Conservation (phyloP, 169 alveolate genomes). For the Cryptosporidium tyzzeri region DNA sequence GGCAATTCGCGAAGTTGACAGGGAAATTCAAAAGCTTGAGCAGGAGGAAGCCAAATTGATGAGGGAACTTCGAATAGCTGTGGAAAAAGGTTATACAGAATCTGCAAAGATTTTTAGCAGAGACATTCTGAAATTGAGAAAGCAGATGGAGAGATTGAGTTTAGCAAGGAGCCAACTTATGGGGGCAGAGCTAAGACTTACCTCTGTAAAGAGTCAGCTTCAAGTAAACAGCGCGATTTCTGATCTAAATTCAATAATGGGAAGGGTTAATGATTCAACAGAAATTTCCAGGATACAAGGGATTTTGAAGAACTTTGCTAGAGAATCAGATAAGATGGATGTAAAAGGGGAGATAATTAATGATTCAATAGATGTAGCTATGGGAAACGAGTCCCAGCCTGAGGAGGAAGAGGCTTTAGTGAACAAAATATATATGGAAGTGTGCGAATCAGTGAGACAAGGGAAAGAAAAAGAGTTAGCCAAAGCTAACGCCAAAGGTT, state of each 20-base stretch:
- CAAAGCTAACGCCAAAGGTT: neutral
- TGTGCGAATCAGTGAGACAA: neutral
- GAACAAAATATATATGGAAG: slow-evolving; percentile 36
- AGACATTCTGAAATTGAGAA: slow-evolving; percentile 49
- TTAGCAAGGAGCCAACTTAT: slow-evolving; percentile 66
- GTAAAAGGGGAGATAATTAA: slow-evolving; percentile 61
- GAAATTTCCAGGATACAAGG: slow-evolving; percentile 50
- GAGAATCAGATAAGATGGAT: slow-evolving; percentile 55
- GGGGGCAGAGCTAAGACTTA: slow-evolving; percentile 63
- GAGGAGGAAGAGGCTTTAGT: slow-evolving; percentile 62
- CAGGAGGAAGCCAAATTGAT: slow-evolving; percentile 29
- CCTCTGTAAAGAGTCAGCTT: slow-evolving; percentile 63
- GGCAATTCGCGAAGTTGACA: slow-evolving; percentile 62
- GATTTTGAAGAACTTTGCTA: slow-evolving; percentile 53
- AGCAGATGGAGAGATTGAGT: slow-evolving; percentile 42
- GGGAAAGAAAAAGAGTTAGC: neutral
- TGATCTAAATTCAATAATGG: slow-evolving; percentile 47
- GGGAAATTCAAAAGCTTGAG: slow-evolving; percentile 65
- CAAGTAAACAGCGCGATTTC: slow-evolving; percentile 58
- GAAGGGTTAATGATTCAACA: slow-evolving; percentile 54
- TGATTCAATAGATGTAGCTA: slow-evolving; percentile 49
- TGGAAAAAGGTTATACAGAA: slow-evolving; percentile 51
- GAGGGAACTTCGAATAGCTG: slow-evolving; percentile 29
- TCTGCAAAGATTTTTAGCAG: slow-evolving; percentile 67
- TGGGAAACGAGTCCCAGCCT: slow-evolving; percentile 26